These are phyloP conservation scores for Phaffia rhodozyma DNA, from an alignment of 1,284 basidiomycete genomes.

Conservation along the genomic window DNA sequence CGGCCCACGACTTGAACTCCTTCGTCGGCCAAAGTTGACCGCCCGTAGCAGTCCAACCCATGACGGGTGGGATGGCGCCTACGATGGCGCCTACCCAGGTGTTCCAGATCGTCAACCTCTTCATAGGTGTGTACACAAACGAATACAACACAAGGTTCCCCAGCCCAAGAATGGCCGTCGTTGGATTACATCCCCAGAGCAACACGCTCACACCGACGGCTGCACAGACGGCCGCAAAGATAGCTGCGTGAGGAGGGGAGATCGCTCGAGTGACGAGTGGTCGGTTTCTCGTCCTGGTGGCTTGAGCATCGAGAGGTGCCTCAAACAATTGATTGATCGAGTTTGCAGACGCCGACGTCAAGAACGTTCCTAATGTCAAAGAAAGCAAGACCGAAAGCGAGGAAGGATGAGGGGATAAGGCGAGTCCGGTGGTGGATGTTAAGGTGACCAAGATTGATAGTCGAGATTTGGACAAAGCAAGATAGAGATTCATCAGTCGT, in stretches of 20 bases:
- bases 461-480: conserved; percentile 73
- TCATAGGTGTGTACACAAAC: conserved; percentile 85
- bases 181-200: conserved; percentile 75
- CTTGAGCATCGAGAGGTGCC: conserved; percentile 92
- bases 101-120: conserved; percentile 76
- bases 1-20: conserved; percentile 46
- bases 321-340: conserved; percentile 92
- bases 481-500: conserved; percentile 56
- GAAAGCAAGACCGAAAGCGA: conserved; percentile 72
- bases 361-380: conserved; percentile 74
- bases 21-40: conserved; percentile 58
- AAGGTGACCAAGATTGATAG: conserved; percentile 82
- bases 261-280: conserved; percentile 80
- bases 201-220: conserved; percentile 65
- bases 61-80: conserved; percentile 83
- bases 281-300: conserved; percentile 76
- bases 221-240: conserved; percentile 65
- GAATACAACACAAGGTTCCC: conserved; percentile 84
- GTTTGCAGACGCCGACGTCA: conserved; percentile 89
- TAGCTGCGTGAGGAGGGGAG: conserved; percentile 68
- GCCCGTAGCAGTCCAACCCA: conserved; percentile 96
- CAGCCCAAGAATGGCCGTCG: conserved; percentile 70
- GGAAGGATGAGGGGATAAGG: conserved; percentile 74
- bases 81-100: conserved; percentile 94
- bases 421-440: conserved; percentile 84